These are phyloP conservation scores for Candida glucosophila DNA, from an alignment of 1,139 yeast species.

Conservation along the genomic window DNA sequence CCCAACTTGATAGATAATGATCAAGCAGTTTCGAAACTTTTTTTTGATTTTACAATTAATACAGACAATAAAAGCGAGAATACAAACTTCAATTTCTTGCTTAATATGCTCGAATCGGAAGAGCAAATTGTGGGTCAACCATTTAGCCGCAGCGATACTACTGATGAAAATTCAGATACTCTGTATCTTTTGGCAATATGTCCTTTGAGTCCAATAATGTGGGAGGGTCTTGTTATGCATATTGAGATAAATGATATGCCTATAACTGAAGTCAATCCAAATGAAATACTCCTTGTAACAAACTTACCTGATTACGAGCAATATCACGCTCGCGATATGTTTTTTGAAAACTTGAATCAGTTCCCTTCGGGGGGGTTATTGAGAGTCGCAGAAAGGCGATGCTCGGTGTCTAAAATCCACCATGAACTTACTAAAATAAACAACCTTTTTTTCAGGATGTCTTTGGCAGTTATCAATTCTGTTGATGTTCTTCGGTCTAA, in stretches of 20 bases:
- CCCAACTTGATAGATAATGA: constrained; percentile 43
- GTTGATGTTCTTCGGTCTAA: constrained; percentile 46
- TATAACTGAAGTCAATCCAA: constrained; percentile 48
- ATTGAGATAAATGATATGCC: constrained; percentile 42
- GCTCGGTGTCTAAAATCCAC: constrained; percentile 70
- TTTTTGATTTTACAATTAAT: too few relatives aligned
- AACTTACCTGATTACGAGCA: constrained; percentile 31
- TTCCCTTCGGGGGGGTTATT: constrained; percentile 33
- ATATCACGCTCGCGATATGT: constrained; percentile 30
- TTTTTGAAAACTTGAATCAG: constrained; percentile 46
- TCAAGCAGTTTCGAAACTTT: constrained; percentile 31
- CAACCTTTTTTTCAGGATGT: constrained; percentile 59
- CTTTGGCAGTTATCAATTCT: constrained; percentile 59
- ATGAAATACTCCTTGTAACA: constrained; percentile 64
- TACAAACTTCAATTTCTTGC: too few relatives aligned
- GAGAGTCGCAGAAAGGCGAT: constrained; percentile 48
- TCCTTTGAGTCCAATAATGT: constrained; percentile 77
- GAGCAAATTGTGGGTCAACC: too few relatives aligned
- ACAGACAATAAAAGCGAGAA: constrained; percentile 1
- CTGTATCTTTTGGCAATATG: constrained; percentile 70
- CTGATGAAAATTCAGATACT: constrained; percentile 21
- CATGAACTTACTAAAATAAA: constrained; percentile 63
- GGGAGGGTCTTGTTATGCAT: constrained; percentile 79
- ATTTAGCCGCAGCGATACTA: too few relatives aligned
- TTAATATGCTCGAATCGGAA: too few relatives aligned